Evolutionary conservation across 176 grass and related monocot genomes (phyloP), one percentile per base, ranked within the genome.

Genomic region (Olyra latifolia): DNA sequence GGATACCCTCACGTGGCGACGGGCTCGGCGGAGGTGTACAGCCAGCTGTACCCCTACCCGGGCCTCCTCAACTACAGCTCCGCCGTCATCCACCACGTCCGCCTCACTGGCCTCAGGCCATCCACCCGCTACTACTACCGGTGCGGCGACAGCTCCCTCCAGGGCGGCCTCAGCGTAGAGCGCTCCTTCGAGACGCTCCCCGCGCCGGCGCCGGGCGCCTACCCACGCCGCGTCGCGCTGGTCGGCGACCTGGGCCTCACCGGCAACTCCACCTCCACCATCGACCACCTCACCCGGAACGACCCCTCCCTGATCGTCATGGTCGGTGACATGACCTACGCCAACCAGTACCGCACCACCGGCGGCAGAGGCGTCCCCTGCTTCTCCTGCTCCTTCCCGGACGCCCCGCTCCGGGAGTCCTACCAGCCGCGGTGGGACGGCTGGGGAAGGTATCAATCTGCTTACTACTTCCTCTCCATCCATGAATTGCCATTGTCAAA

Each of bases 21-120:
- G 13, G 95, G 92, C 32, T 78, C 66, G 61, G 80, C 95, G 27
- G 83, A 88, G 70, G 87, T 94, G 41, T 98, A 95, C 84, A 94
- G 90, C 81, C 95, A 98, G 81, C 74, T 95, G n/a, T 98, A 94
- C 85, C 95, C 95, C 5, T 95, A 87, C 69, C 40, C 85, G 4
- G 92, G 90, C 52, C 83, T 98, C 67, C 81, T 91, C 59, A 98
- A 98, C 82, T 98, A 98, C 82, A 98, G 90, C 43, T 95, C 92
- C 0, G 92, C 81, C 58, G 81, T 83, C 69, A 91, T 93, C 75
- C 92, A 98, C 74, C 92, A 98, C 88, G 92, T 98, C 42, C 87
- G 88, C 48, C 85, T 95, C 40, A 54, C 80, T 0, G 86, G 83
- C 27, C 88, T 98, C 5, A 49, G 66, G 4, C 73, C 90, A 11